These are phyloP conservation scores for Colletotrichum chlorophyti DNA, from an alignment of 2,329 filamentous ascomycete species.

Conservation along the genomic window DNA sequence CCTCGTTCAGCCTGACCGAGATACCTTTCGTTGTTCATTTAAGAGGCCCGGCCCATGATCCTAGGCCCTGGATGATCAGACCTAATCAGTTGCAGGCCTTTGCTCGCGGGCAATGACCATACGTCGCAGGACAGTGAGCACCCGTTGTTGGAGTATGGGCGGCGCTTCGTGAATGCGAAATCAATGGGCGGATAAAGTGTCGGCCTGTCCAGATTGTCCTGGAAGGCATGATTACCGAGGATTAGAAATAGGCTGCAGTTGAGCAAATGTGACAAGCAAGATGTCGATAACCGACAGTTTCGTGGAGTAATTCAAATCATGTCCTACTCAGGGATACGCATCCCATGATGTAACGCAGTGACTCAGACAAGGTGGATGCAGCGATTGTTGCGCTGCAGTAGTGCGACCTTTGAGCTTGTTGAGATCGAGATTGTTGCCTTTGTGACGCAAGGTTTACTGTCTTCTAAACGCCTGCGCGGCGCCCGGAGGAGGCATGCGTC, in stretches of 20 bases:
- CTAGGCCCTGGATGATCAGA: neutral
- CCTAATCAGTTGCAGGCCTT: neutral
- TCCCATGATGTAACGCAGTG: slow-evolving; percentile 1
- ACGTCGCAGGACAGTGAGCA: neutral
- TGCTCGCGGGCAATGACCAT: neutral
- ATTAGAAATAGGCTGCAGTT: slow-evolving; percentile 1
- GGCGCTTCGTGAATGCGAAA: neutral
- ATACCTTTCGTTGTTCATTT: too few relatives aligned
- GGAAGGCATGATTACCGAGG: neutral
- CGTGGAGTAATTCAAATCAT: slow-evolving; percentile 10
- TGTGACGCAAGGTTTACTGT: slow-evolving; percentile 32
- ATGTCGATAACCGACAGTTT: slow-evolving; percentile 3
- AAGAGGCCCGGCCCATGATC: too few relatives aligned
- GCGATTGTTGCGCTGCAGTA: slow-evolving; percentile 6
- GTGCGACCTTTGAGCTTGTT: neutral
- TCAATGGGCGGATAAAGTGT: neutral
- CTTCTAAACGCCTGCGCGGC: slow-evolving; percentile 45
- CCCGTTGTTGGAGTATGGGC: neutral
- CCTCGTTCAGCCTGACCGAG: neutral
- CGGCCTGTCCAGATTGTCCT: neutral
- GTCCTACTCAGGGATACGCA: neutral
- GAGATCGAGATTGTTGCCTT: neutral
- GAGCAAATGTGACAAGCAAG: slow-evolving; percentile 17
- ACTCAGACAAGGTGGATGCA: slow-evolving; percentile 6
- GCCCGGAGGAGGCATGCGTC: slow-evolving; percentile 60